These are phyloP conservation scores for Catenaria anguillulae DNA, from an alignment of 371 early-diverging fungal species.

Conservation along the genomic window DNA sequence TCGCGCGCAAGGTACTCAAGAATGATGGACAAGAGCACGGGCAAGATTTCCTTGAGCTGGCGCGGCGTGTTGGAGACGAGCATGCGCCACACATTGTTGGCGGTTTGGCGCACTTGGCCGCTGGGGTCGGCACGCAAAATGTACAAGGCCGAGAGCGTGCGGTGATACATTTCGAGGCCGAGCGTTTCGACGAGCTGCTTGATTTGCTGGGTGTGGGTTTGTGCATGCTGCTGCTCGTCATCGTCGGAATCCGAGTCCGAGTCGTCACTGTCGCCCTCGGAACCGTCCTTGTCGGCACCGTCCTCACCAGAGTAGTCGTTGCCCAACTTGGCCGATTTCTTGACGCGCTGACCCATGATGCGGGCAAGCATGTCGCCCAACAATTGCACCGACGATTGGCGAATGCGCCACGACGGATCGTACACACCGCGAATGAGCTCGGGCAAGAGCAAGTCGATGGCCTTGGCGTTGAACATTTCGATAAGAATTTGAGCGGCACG, in stretches of 20 bases:
- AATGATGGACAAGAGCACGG: constrained; percentile 70
- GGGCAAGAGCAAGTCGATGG: constrained; percentile 78
- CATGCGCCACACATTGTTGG: constrained; percentile 86
- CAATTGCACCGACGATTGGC: constrained; percentile 84
- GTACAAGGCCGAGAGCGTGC: constrained; percentile 81
- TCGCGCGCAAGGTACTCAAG: constrained; percentile 59
- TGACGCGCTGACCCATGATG: constrained; percentile 68
- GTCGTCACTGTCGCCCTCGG: constrained; percentile 25
- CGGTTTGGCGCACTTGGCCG: constrained; percentile 75
- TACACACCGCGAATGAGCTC: constrained; percentile 80
- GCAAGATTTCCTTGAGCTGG: constrained; percentile 83
- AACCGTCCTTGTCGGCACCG: constrained; percentile 31
- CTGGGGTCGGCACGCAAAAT: constrained; percentile 64
- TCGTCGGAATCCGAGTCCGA: constrained; percentile 35
- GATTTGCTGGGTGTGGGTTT: constrained; percentile 39
- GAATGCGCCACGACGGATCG: constrained; percentile 87
- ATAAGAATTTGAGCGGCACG: constrained; percentile 8
- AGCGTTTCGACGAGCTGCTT: constrained; percentile 64
- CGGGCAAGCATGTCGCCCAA: constrained; percentile 87
- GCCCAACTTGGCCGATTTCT: constrained; percentile 16
- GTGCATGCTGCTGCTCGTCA: constrained; percentile 31
- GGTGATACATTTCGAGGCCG: constrained; percentile 71
- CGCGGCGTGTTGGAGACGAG: constrained; percentile 91
- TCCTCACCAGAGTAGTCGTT: constrained; percentile 6
- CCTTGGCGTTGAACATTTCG: constrained; percentile 29